Base-by-base conservation (phyloP, 306 rosid genomes). In the Cicer judaicum region DNA sequence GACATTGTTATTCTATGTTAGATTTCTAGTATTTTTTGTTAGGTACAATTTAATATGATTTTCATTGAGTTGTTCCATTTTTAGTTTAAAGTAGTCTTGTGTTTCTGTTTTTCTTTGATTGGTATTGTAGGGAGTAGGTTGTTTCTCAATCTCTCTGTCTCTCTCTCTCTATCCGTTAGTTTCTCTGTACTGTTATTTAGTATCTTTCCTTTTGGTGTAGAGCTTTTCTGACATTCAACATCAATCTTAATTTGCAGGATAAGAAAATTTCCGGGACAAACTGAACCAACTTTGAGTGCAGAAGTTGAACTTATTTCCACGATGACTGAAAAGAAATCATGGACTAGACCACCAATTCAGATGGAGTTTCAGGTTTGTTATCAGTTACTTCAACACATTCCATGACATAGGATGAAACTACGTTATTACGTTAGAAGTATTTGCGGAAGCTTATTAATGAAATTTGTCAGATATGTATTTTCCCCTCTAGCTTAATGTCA, bases 251-350 rank as follows among this genome's bases (percentile, higher is more conserved):
- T 62, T 75, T 78, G 39, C 67, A 92, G 98, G 87, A 92, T 95
- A 80, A 85, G 93, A 76, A 92, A 95, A 75, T 95, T 92, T 80
- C 99, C 98, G 1, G 96, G 99, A 56, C 98, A 95, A 83, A 95
- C 99, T 7, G 97, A 90, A 81, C 93, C 99, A 72, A 95, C 99
- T 38, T 81, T 95, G 91, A 95, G 99, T 75, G 99, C 99, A 78
- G 99, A 95, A 83, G 85, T 95, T 73, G 99, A 95, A 91, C 92
- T 95, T 83, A 92, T 95, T 85, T 95, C 99, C 53, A 92, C 98
- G 1, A 92, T 95, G 79, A 75, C 92, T 39, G 98, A 95, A 80
- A 95, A 92, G 88, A 95, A 95, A 69, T 88, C 98, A 61, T 89
- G 93, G 96, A 95, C 98, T 48, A 88, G 93, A 73, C 99, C 98